Evolutionary conservation across 2,329 filamentous ascomycete species (phyloP), one percentile per base, ranked within the genome.

Genomic region (Ophiostoma sp.): DNA sequence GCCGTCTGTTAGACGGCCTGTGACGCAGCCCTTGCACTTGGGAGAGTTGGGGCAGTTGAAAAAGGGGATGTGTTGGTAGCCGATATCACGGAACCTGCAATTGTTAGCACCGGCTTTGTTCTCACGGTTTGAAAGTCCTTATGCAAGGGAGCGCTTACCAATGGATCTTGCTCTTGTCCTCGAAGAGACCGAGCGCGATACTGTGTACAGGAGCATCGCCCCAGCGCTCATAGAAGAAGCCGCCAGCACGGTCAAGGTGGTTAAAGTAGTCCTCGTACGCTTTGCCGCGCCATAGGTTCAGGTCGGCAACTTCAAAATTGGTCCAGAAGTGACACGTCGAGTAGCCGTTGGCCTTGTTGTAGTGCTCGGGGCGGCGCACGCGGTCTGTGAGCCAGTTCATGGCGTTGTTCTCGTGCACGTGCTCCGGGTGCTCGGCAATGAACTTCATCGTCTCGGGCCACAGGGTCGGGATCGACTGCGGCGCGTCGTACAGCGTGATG

Each of bases 241-340:
- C 95, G 49, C 95, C 95, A 0, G 93, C 92, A 27, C 91, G 87
- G 78, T 99, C 95, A 45, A 99, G 84, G 78, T 98, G 93, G 76
- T 96, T 88, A 77, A 99, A 99, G 79, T 97, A 99, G 72, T 96
- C 93, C 76, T 96, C 91, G 76, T 99, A 99, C 63, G 87, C 84
- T 77, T 93, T 87, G 76, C 92, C 91, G 65, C 95, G 84, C 91
- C 93, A 99, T 79, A 99, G 97, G 71, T 86, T 86, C 85, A 99
- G 86, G 78, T 97, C 92, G 64, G 86, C 94, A 74, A 99, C 94
- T 79, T 99, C 95, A 74, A 99, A 99, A 79, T 99, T 99, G 75
- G 89, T 95, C 95, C 95, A 99, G 83, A 99, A 99, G 79, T 99
- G 95, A 78, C 95, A 99, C 2, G 95, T 98, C 45, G 92, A 96